Evolutionary conservation across 2,329 filamentous ascomycete genomes (phyloP), one percentile per base, ranked within the genome.

Genomic region (Sclerotinia borealis): DNA sequence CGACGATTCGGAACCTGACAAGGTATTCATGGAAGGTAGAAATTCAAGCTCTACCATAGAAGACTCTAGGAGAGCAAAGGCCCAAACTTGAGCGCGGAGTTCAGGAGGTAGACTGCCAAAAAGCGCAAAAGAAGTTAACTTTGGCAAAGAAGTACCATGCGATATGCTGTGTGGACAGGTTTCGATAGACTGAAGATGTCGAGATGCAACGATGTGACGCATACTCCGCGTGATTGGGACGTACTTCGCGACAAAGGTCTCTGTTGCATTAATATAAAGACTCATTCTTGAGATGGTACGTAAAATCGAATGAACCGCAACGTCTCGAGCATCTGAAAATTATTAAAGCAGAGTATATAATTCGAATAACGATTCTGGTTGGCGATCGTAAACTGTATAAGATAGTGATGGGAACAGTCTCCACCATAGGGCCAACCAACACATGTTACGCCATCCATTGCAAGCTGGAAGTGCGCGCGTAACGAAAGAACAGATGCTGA

Each of bases 31-130:
- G 27, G 22, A 25, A n/a, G 54, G 41, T 22, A 22, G 15, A 17
- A 56, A 7, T 31, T 56, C 27, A 27, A 56, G 19, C 39, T 45
- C n/a, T 34, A 45, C 39, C 29, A 34, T 11, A 45, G 25, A 39
- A 34, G 54, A 27, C 37, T 45, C 54, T 9, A 45, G n/a, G n/a
- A 56, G 29, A 34, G 39, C 54, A 43, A 56, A 25, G 27, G 39
- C 29, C 54, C 54, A 56, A 15, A 56, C 27, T 9, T 45, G 27
- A 45, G 54, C 37, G 19, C 54, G 37, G n/a, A 56, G 11, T 56
- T 56, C 54, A 34, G 29, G 29, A 25, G 54, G 54, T 43, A 56
- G 27, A 56, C 45, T 56, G 39, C 54, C 27, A 25, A 56, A 56
- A 45, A 34, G 27, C n/a, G 54, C 5, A 22, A 56, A 56, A 22